Evolutionary conservation across 2,329 filamentous ascomycete species (phyloP).

Genomic region (Diaporthe eres): DNA sequence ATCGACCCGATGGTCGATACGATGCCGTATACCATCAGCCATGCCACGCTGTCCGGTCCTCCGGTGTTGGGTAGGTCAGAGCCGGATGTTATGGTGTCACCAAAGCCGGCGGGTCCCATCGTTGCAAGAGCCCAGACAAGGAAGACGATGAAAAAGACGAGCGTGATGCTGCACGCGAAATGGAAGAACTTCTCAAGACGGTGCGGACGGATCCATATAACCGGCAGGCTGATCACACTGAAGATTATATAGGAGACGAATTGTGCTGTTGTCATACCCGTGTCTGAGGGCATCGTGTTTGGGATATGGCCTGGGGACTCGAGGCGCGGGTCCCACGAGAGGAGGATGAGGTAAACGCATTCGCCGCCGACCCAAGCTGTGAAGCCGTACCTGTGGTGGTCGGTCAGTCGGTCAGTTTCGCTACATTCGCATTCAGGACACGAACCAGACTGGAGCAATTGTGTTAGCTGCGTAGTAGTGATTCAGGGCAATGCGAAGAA

Average conservation of each 20-base stretch:
- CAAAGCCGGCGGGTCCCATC: constrained; percentile 58
- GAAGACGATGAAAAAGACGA: constrained; percentile 58
- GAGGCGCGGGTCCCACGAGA: constrained; percentile 60
- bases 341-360: constrained; percentile 61
- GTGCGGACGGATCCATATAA: constrained; percentile 61
- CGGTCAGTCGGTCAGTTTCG: background rate
- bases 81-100: constrained; percentile 49
- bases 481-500: background rate
- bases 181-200: constrained; percentile 59
- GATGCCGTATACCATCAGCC: constrained; percentile 55
- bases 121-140: constrained; percentile 61
- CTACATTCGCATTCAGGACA: background rate
- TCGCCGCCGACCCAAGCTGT: constrained; percentile 63
- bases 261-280: constrained; percentile 59
- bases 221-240: constrained; percentile 57
- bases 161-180: constrained; percentile 54
- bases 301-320: constrained; percentile 54
- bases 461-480: background rate
- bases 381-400: constrained; percentile 55
- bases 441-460: constrained; percentile 47
- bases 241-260: constrained; percentile 62
- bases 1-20: constrained; percentile 56
- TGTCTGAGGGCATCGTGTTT: constrained; percentile 56
- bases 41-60: constrained; percentile 51
- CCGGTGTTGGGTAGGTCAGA: constrained; percentile 46